phyloP scores from a whole-genome alignment of 2,329 filamentous ascomycete genomes.

The Aurifilum marmelostoma region DNA sequence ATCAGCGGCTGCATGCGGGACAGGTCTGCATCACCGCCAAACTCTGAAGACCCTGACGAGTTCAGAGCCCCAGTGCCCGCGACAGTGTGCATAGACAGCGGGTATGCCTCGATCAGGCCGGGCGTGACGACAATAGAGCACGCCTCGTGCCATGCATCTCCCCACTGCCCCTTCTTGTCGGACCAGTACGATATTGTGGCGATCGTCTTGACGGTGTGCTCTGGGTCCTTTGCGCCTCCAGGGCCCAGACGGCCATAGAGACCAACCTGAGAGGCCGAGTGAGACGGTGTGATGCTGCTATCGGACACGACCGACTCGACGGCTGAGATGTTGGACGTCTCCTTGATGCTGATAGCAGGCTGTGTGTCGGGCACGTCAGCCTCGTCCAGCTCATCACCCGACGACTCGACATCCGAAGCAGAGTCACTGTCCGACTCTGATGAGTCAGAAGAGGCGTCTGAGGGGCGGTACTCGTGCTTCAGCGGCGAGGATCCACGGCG shows the following conservation, averaged over 20 bases:
- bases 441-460: constrained; percentile 65
- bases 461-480: constrained; percentile 96
- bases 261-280: constrained; percentile 76
- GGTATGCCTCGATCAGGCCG: constrained; percentile 62
- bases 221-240: constrained; percentile 54
- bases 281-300: constrained; percentile 74
- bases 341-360: constrained; percentile 60
- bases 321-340: constrained; percentile 38
- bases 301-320: constrained; percentile 50
- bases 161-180: constrained; percentile 62
- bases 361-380: constrained; percentile 62
- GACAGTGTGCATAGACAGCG: constrained; percentile 43
- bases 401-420: constrained; percentile 53
- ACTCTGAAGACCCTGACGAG: constrained; percentile 39
- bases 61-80: constrained; percentile 38
- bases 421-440: constrained; percentile 62
- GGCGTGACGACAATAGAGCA: constrained; percentile 61
- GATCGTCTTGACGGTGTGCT: constrained; percentile 51
- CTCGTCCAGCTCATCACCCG: constrained; percentile 61
- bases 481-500: constrained; percentile 87
- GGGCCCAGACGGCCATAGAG: constrained; percentile 43
- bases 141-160: constrained; percentile 55
- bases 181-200: constrained; percentile 66
- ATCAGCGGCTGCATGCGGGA: constrained; percentile 53
- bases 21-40: constrained; percentile 36